phyloP scores from a whole-genome alignment of 257 asterid genomes.

The Fraxinus anomala region DNA sequence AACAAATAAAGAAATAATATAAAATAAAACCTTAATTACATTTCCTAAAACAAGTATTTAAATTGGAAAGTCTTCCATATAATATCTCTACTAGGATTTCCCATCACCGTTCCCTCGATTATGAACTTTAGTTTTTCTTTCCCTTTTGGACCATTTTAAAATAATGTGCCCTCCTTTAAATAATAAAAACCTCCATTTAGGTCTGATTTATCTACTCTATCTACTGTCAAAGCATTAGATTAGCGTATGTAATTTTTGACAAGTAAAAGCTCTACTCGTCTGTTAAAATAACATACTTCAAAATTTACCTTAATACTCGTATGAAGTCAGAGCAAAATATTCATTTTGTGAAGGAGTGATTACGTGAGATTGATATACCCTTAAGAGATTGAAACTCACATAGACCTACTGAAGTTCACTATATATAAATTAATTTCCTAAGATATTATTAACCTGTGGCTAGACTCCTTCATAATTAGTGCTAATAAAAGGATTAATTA shows the following conservation, averaged over 20 bases:
- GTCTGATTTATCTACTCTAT: background rate
- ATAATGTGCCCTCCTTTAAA: background rate
- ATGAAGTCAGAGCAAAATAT: background rate
- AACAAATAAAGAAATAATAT: too few species aligned
- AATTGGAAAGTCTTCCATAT: too few species aligned
- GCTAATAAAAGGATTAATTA: background rate
- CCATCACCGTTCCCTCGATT: background rate
- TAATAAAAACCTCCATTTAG: background rate
- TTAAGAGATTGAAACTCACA: background rate
- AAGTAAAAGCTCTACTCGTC: background rate
- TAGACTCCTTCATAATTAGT: background rate
- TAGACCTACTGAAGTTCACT: too few species aligned
- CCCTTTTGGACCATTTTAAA: background rate
- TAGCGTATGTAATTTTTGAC: background rate
- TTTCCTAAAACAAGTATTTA: too few species aligned
- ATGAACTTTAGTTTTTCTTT: background rate
- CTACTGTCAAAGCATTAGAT: background rate
- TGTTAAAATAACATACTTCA: background rate
- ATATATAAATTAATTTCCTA: background rate
- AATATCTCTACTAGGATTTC: too few species aligned
- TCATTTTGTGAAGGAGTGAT: background rate
- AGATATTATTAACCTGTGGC: background rate
- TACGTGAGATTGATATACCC: background rate
- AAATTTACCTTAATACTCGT: background rate
- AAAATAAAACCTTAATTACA: too few species aligned